Conservation (phyloP, 176 grass and related monocot genomes). For the Avena eriantha region DNA sequence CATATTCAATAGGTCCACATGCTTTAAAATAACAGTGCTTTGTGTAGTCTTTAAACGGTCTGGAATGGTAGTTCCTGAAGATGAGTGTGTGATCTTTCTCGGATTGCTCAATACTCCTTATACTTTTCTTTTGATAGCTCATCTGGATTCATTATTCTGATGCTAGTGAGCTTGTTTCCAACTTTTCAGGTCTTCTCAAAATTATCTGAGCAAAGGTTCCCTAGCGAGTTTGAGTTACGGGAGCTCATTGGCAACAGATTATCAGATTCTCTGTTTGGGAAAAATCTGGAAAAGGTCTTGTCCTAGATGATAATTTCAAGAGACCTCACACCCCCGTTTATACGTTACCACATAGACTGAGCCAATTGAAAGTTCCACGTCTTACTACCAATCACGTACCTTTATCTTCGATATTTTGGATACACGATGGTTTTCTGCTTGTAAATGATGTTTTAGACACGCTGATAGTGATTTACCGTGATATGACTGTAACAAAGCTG, state of each 20-base stretch:
- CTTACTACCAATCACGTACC: not conserved
- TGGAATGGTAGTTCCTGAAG: not conserved
- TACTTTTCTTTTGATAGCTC: not conserved
- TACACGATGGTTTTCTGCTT: not conserved
- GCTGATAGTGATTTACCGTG: not conserved
- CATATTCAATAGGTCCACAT: not conserved
- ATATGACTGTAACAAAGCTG: slow-evolving; percentile 29
- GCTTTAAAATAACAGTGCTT: not conserved
- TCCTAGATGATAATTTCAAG: slow-evolving; percentile 30
- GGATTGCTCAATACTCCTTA: not conserved
- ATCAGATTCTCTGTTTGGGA: slow-evolving; percentile 53
- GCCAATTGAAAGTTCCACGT: not conserved
- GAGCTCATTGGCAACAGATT: slow-evolving; percentile 75
- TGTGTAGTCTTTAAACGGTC: not conserved
- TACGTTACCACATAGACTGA: slow-evolving; percentile 33
- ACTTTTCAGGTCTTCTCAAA: slow-evolving; percentile 93
- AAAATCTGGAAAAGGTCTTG: slow-evolving; percentile 55
- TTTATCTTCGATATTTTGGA: slow-evolving; percentile 3
- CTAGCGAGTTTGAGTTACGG: slow-evolving; percentile 77
- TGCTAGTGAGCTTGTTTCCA: slow-evolving; percentile 23
- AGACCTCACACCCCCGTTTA: not conserved
- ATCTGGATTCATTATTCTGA: slow-evolving; percentile 20
- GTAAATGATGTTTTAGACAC: slow-evolving; percentile 41
- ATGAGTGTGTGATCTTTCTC: not conserved
- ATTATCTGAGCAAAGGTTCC: slow-evolving; percentile 87